Evolutionary conservation across 2,329 filamentous ascomycete genomes (phyloP), one percentile per base, ranked within the genome.

Genomic region (Talaromyces islandicus): DNA sequence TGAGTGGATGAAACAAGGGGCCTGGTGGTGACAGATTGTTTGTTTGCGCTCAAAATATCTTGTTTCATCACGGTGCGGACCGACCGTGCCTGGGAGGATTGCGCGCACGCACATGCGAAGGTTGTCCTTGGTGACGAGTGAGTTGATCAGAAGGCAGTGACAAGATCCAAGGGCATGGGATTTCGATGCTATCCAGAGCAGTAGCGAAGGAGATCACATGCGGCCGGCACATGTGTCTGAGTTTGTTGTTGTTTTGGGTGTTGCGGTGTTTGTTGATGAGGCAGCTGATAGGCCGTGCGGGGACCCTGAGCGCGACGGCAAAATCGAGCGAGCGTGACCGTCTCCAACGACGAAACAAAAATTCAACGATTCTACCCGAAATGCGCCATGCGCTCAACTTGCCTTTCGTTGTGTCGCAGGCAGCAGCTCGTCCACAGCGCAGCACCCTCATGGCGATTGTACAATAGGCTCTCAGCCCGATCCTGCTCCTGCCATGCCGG

Each of bases 371-470:
- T 41, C 41, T 3, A 17, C n/a, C 30, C 38, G 17, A n/a, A 25
- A 57, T 51, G 54, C 58, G 59, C 56, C 55, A 61, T 61, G 59
- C 59, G 41, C n/a, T 46, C 56, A 32, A 38, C 41, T 35, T n/a
- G 27, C 29, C 7, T 61, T n/a, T 29, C 54, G 50, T 51, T 57
- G 50, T 54, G 59, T 56, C 55, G 30, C 19, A 51, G 59, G 59
- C 59, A 61, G 51, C 51, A 21, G 38, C 52, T 54, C 21, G 14
- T 52, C 24, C 11, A 9, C 17, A 29, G 48, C 17, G 24, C 17
- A n/a, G 24, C 7, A 9, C 14, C 27, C 6, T 21, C 25, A 52
- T 29, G 48, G 53, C 35, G n/a, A 55, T 17, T n/a, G 14, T 30
- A 19, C 25, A 24, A 12, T 55, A 55, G n/a, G 21, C 12, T 17